Evolutionary conservation across 768 basidiomycete species (phyloP), one percentile per base, ranked within the genome.

Genomic region (Boletus coccyginus): DNA sequence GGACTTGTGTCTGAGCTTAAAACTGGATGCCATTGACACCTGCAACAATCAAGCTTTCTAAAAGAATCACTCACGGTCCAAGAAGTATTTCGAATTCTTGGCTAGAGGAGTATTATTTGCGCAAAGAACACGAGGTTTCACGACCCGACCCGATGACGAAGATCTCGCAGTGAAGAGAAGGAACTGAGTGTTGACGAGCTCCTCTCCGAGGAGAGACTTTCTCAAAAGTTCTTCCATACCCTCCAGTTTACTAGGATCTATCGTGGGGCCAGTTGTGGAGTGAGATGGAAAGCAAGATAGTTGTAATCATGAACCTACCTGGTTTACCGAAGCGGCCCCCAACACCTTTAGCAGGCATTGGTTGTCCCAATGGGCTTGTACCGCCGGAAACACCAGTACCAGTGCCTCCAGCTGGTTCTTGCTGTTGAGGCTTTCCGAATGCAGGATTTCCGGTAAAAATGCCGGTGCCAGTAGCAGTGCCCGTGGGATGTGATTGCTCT

Each of bases 181-280:
- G 19, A 74, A 69, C 31, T 70, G 65, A 7, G 71, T 71, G 50
- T 71, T 65, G 38, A 69, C 42, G 19, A 72, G 59, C 17, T 60
- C 58, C 21, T 21, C 21, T 21, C 21, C 21, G 21, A 21, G 21
- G 21, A 21, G 21, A 21, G 21, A 21, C 21, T 63, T 61, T 46
- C 63, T 61, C 13, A 71, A 13, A 40, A 69, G 57, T 17, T 61
- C 70, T 33, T 66, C 61, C 2, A 62, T 55, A 19, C 55, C 49
- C 13, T 59, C 60, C 7, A 51, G 56, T 38, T 63, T 52, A 6
- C 16, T 12, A 17, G 50, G 45, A 43, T 57, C 50, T 13, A 39
- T 8, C 8, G n/a, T 39, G 39, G 17, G 7, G 17, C 52, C 57
- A 43, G 59, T 57, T 60, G 19, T 39, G 12, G 1, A 48, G n/a